A percentile compares a stretch with the other conserved stretches of the same genome.
These are phyloP conservation scores for Selenicereus undatus DNA, from an alignment of 148 eudicot species.

Conservation along the genomic window DNA sequence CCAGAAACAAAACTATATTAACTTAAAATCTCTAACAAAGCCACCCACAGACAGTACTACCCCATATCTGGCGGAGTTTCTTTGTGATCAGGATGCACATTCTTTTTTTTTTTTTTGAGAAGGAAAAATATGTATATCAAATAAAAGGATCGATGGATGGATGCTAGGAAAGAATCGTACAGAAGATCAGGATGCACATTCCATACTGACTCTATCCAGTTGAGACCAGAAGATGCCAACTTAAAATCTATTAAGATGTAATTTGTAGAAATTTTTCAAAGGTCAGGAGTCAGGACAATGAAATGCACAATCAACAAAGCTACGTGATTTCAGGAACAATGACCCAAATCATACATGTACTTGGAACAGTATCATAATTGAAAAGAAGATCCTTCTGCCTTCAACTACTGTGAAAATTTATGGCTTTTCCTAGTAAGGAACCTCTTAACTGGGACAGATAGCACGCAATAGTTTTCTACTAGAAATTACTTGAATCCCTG, in stretches of 20 bases:
- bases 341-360: not conserved
- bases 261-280: not conserved
- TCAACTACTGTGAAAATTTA: not conserved
- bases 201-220: not conserved
- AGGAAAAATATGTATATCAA: no score
- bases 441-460: not conserved
- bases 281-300: not conserved
- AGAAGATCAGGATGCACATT: not conserved
- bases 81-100: no score
- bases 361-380: not conserved
- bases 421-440: not conserved
- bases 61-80: not conserved
- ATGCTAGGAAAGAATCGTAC: no score
- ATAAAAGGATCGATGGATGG: no score
- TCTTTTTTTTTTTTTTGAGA: no score
- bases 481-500: not conserved
- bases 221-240: not conserved
- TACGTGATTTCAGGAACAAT: not conserved
- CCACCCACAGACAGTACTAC: not conserved
- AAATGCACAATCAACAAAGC: not conserved
- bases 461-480: not conserved
- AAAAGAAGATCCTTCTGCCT: not conserved
- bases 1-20: slow-evolving; percentile 11
- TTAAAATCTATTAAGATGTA: slow-evolving; percentile 2
- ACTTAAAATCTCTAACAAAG: slow-evolving; percentile 3